Evolutionary conservation across 129 eudicot genomes (phyloP).

Genomic region (Flaveria bidentis): DNA sequence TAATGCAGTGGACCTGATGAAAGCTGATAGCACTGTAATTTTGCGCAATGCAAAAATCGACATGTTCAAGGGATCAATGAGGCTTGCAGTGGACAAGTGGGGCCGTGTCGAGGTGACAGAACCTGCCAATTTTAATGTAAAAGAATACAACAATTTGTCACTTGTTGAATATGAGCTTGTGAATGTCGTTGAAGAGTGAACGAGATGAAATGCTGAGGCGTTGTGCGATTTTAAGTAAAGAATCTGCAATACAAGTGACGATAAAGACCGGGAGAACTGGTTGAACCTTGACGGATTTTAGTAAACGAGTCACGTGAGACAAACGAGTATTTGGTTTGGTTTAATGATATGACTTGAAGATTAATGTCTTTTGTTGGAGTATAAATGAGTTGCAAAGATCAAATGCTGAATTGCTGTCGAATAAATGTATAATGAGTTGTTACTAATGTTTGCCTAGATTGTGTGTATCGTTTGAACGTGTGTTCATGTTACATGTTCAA

Average conservation of each 20-base stretch:
- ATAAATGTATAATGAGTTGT: too few species aligned
- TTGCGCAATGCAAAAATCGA: constrained; percentile 9
- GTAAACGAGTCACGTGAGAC: too few species aligned
- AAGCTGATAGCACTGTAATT: constrained; percentile 18
- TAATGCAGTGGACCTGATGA: constrained; percentile 62
- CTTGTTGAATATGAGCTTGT: constrained; percentile 72
- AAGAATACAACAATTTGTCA: constrained; percentile 62
- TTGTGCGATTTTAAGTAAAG: constrained; percentile 29
- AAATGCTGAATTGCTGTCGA: too few species aligned
- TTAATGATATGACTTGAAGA: too few species aligned
- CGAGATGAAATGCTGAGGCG: neutral
- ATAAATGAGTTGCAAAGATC: too few species aligned
- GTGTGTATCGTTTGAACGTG: too few species aligned
- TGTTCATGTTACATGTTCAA: too few species aligned
- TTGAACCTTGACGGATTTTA: too few species aligned
- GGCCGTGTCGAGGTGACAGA: constrained; percentile 76
- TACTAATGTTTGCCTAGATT: too few species aligned
- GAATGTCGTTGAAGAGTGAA: constrained; percentile 61
- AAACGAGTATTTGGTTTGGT: too few species aligned
- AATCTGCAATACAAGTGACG: constrained; percentile 20
- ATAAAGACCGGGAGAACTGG: too few species aligned
- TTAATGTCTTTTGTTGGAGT: too few species aligned
- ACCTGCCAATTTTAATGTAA: constrained; percentile 49
- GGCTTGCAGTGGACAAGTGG: constrained; percentile 80
- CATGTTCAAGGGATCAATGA: constrained; percentile 59